A percentile compares a stretch with the other conserved stretches of the same genome.
These are phyloP conservation scores for Aphanomyces cochlioides DNA, from an alignment of 352 stramenopile genomes.

Conservation along the genomic window DNA sequence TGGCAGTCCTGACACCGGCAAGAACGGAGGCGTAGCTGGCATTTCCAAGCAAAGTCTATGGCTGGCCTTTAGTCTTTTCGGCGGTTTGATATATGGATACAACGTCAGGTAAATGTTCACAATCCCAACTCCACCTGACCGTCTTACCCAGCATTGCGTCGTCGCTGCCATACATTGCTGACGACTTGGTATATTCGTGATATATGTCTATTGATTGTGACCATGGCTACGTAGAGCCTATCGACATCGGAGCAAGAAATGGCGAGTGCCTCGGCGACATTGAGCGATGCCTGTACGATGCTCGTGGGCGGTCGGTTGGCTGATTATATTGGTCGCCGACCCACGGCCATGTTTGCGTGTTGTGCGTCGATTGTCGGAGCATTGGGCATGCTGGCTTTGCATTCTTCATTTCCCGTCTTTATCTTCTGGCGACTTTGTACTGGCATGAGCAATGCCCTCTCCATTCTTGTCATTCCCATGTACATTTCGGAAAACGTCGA, in stretches of 20 bases:
- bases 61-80: constrained; percentile 76
- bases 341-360: constrained; percentile 68
- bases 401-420: constrained; percentile 37
- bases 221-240: constrained; percentile 34
- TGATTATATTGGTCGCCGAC: constrained; percentile 68
- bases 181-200: constrained; percentile 40
- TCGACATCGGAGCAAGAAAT: constrained; percentile 64
- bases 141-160: constrained; percentile 47
- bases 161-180: constrained; percentile 76
- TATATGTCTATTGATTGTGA: not conserved
- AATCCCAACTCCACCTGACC: not conserved
- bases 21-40: no score
- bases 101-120: constrained; percentile 54
- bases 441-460: constrained; percentile 76
- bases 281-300: constrained; percentile 79
- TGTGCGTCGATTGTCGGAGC: constrained; percentile 63
- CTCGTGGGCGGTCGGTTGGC: constrained; percentile 64
- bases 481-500: constrained; percentile 84
- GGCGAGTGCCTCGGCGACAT: constrained; percentile 71
- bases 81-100: constrained; percentile 85
- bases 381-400: constrained; percentile 28
- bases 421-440: constrained; percentile 62
- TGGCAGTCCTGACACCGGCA: no score
- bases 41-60: constrained; percentile 32
- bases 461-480: constrained; percentile 83